These are phyloP conservation scores for Punctularia strigosozonata DNA, from an alignment of 768 basidiomycete species.

Conservation along the genomic window DNA sequence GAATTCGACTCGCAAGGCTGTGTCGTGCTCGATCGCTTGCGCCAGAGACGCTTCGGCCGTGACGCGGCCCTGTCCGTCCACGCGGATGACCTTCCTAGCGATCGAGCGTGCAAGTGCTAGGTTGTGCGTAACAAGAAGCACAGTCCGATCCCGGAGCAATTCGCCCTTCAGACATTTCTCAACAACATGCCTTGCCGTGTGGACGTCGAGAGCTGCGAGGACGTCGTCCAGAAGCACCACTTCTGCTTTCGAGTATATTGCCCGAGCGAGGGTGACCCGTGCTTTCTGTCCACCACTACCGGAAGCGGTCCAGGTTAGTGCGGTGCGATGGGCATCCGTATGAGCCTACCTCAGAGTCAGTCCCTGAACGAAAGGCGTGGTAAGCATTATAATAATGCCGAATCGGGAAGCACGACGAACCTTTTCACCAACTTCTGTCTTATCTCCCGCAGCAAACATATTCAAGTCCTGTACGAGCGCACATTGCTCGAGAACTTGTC, in stretches of 20 bases:
- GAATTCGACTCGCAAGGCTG: not conserved
- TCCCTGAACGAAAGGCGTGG: too few species aligned
- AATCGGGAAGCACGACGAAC: too few species aligned
- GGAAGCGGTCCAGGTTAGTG: slow-evolving; percentile 10
- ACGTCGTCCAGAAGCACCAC: slow-evolving; percentile 67
- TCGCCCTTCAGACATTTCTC: slow-evolving; percentile 37
- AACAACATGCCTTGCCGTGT: slow-evolving; percentile 40
- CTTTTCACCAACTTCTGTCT: slow-evolving; percentile 21
- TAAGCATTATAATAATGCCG: too few species aligned
- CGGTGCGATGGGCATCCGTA: slow-evolving; percentile 1
- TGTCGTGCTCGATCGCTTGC: not conserved
- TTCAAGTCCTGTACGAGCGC: slow-evolving; percentile 8
- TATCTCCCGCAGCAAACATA: slow-evolving; percentile 9
- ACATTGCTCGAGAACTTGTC: slow-evolving; percentile 15
- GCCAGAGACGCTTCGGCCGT: not conserved
- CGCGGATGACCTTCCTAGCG: not conserved
- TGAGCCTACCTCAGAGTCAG: not conserved
- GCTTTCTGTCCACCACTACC: slow-evolving; percentile 46
- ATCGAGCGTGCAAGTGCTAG: not conserved
- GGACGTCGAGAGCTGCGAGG: slow-evolving; percentile 39
- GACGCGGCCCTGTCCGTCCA: not conserved
- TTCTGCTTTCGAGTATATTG: slow-evolving; percentile 46
- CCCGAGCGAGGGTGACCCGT: slow-evolving; percentile 44
- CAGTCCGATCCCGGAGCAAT: slow-evolving; percentile 35
- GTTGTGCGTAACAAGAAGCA: slow-evolving; percentile 27